phyloP scores from a whole-genome alignment of 768 basidiomycete genomes.

The Auriculariales sp. region DNA sequence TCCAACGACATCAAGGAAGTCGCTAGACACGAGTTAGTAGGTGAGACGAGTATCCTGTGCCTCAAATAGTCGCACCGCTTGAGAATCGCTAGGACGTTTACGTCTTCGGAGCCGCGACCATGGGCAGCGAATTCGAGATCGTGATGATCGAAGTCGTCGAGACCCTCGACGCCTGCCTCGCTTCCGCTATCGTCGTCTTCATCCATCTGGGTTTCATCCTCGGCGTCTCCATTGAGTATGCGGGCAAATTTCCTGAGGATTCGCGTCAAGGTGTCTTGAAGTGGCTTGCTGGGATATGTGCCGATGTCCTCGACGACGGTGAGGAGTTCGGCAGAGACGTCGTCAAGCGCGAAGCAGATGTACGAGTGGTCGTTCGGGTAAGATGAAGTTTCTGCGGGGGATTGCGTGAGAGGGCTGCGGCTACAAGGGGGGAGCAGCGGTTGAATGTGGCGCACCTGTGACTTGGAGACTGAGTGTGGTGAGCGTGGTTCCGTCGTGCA shows the following conservation, averaged over 20 bases:
- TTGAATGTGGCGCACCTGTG: constrained; percentile 28
- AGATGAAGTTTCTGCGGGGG: constrained; percentile 43
- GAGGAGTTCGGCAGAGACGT: constrained; percentile 25
- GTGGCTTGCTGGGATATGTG: constrained; percentile 23
- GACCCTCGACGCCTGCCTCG: constrained; percentile 22
- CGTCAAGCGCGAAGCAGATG: constrained; percentile 40
- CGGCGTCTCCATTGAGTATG: constrained; percentile 3
- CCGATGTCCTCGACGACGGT: constrained; percentile 31
- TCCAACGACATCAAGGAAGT: constrained; percentile 46
- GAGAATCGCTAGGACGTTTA: constrained; percentile 8
- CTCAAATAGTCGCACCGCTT: constrained; percentile 10
- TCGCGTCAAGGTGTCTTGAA: constrained; percentile 30
- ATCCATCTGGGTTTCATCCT: constrained; percentile 3
- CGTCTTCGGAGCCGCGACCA: constrained; percentile 15
- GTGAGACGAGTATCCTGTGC: background rate
- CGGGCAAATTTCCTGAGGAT: constrained; percentile 24
- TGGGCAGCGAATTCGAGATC: constrained; percentile 24
- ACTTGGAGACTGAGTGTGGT: constrained; percentile 30
- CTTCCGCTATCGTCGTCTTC: constrained; percentile 11
- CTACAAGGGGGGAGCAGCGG: too few species aligned
- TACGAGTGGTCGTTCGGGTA: constrained; percentile 47
- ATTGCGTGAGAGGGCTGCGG: background rate
- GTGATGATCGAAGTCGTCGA: constrained; percentile 21
- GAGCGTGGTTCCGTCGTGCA: constrained; percentile 20
- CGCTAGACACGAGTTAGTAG: constrained; percentile 20